Conservation (phyloP, 192 early-diverging fungal species). For the Coemansia furcata region DNA sequence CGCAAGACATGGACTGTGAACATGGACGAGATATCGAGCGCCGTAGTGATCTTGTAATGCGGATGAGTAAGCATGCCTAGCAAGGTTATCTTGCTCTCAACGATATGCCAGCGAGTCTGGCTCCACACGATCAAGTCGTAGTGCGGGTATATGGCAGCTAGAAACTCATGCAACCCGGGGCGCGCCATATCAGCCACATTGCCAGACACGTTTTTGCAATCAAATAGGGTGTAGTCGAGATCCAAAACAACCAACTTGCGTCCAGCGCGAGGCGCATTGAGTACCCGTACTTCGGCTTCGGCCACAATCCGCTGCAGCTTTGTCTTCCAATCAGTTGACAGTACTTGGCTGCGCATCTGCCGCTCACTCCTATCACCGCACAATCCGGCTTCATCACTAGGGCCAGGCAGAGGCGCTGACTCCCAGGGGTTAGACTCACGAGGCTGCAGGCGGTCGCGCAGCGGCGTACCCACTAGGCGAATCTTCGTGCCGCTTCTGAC, state of each 20-base stretch:
- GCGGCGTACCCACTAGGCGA: conserved; percentile 40
- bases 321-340: conserved; percentile 9
- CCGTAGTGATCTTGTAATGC: conserved; percentile 65
- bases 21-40: conserved; percentile 71
- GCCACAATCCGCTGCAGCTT: conserved; percentile 8
- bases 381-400: background rate
- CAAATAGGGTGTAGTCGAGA: conserved; percentile 75
- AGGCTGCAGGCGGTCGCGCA: conserved; percentile 15
- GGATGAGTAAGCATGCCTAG: conserved; percentile 65
- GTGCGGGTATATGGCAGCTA: conserved; percentile 61
- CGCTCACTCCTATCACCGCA: background rate
- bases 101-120: conserved; percentile 68
- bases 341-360: conserved; percentile 10
- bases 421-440: background rate
- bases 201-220: conserved; percentile 63
- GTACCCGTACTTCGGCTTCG: conserved; percentile 18
- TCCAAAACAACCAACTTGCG: conserved; percentile 73
- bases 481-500: conserved; percentile 26
- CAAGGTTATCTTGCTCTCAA: conserved; percentile 74
- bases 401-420: background rate
- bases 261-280: conserved; percentile 41
- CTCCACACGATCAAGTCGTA: conserved; percentile 80
- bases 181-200: conserved; percentile 61
- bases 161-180: conserved; percentile 63
- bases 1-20: conserved; percentile 58